These are phyloP conservation scores for Solanum bulbocastanum DNA, from an alignment of 257 asterid species.

Conservation along the genomic window DNA sequence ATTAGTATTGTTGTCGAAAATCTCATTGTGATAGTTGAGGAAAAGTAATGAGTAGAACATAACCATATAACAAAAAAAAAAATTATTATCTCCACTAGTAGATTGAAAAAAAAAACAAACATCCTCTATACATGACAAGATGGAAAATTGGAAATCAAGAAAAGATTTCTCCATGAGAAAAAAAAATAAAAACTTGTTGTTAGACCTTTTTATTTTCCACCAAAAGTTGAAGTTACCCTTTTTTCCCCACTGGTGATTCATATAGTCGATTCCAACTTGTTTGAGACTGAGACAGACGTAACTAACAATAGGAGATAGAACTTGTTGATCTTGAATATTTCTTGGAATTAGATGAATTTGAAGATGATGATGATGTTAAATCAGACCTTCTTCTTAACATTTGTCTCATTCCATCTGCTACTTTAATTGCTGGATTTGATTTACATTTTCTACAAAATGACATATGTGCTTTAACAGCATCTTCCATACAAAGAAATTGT, in stretches of 20 bases:
- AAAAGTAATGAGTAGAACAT: neutral
- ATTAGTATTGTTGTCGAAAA: neutral
- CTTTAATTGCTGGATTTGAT: slow-evolving; percentile 65
- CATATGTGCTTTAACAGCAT: slow-evolving; percentile 82
- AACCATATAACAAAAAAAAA: no score
- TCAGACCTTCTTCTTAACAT: slow-evolving; percentile 62
- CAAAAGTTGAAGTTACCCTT: neutral
- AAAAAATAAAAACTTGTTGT: neutral
- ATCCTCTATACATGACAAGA: slow-evolving; percentile 26
- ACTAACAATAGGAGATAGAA: slow-evolving; percentile 31
- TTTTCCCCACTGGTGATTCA: neutral
- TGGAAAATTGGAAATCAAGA: neutral
- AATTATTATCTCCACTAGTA: neutral
- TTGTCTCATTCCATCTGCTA: slow-evolving; percentile 90
- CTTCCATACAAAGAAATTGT: slow-evolving; percentile 28
- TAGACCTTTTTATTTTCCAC: slow-evolving; percentile 7
- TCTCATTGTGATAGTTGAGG: neutral
- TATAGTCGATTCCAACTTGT: neutral
- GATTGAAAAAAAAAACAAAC: neutral
- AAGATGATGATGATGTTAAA: slow-evolving; percentile 15
- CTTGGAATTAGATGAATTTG: slow-evolving; percentile 23
- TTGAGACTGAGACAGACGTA: neutral
- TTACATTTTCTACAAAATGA: slow-evolving; percentile 63
- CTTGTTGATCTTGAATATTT: slow-evolving; percentile 50
- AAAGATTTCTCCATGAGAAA: neutral